A percentile compares a stretch with the other conserved stretches of the same genome.
Evolutionary conservation across 2,329 filamentous ascomycete species (phyloP).

Genomic region (Passalora sequoiae): DNA sequence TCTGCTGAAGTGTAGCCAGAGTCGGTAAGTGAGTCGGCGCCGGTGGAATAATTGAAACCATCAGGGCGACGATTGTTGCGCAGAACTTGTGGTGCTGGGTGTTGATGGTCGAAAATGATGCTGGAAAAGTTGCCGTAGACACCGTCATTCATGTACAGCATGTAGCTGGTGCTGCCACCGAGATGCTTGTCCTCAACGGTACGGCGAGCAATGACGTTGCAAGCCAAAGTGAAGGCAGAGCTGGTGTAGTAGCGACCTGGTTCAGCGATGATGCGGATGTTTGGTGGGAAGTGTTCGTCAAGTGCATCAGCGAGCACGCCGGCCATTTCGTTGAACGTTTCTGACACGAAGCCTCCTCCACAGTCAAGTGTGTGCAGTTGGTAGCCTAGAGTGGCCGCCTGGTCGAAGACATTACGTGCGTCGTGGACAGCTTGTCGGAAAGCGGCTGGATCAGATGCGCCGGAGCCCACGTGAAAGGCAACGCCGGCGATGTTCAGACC

Average conservation of each 20-base stretch:
- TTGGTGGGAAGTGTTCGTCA: constrained; percentile 79
- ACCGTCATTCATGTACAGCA: constrained; percentile 96
- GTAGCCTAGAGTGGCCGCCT: constrained; percentile 71
- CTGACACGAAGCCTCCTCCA: constrained; percentile 84
- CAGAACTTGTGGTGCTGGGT: constrained; percentile 78
- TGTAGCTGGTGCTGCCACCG: constrained; percentile 66
- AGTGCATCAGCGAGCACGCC: constrained; percentile 71
- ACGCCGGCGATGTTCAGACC: constrained; percentile 89
- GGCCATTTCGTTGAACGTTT: constrained; percentile 89
- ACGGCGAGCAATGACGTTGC: constrained; percentile 91
- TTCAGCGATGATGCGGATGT: constrained; percentile 85
- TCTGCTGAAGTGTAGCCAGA: constrained; percentile 33
- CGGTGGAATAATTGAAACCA: constrained; percentile 30
- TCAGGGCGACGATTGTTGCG: constrained; percentile 25
- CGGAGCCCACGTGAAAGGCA: constrained; percentile 96
- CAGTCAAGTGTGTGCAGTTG: constrained; percentile 84
- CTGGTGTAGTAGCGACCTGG: constrained; percentile 95
- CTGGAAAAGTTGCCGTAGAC: constrained; percentile 98
- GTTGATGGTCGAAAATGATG: constrained; percentile 99
- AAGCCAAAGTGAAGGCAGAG: constrained; percentile 87
- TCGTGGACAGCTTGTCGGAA: constrained; percentile 90
- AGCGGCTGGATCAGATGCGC: constrained; percentile 85
- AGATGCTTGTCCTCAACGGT: constrained; percentile 66
- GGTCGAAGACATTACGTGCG: constrained; percentile 81
- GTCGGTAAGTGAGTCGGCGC: constrained; percentile 26